Evolutionary conservation across 176 grass and related monocot genomes (phyloP), one percentile per base, ranked within the genome.

Genomic region (Cenchrus fungigraminus): DNA sequence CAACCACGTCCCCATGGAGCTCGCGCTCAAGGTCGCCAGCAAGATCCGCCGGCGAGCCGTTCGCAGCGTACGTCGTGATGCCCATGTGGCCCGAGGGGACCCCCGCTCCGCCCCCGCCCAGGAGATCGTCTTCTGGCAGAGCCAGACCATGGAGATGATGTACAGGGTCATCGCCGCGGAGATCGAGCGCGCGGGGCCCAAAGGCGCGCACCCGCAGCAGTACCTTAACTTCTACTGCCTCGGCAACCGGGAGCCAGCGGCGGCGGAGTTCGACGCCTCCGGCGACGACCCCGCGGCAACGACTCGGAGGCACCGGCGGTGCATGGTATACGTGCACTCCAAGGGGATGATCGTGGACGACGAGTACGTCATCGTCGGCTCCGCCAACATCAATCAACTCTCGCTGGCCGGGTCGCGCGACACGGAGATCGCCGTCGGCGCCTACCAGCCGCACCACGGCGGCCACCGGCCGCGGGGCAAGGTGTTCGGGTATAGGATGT

Each of bases 211-310:
- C 68, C 93, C 96, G 3, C 80, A 73, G 83, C 77, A 95, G 29
- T 94, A 94, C 68, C 91, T 98, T 37, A 98, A 94, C 65, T 98
- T 98, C 87, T 95, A 95, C 85, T 95, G 96, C 85, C 96, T 98
- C 81, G 93, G 96, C 49, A 98, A 87, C 19, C 89, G 96, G 0
- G 91, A 81, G 16, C 51, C 50, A 13, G 3, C 50, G 37, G 37
- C 37, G 37, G 37, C 37, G 6, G 6, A 1, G 64, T 1, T 4
- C 5, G 71, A 53, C 34, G 50, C 22, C 8, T 17, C 1, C 6
- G 28, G 9, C 2, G 0, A 19, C 28, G 4, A 53, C 9, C 9
- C 49, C 11, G 49, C 34, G 40, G 34, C 12, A 25, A 2, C 67
- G 14, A 69, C 91, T 11, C 69, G 80, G 73, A 82, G 85, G 62